Percentiles rank a stretch among this genome's conserved stretches.
These are phyloP conservation scores for Pseudomonodictys pantanalensis DNA, from an alignment of 495 filamentous ascomycete genomes.

Conservation along the genomic window DNA sequence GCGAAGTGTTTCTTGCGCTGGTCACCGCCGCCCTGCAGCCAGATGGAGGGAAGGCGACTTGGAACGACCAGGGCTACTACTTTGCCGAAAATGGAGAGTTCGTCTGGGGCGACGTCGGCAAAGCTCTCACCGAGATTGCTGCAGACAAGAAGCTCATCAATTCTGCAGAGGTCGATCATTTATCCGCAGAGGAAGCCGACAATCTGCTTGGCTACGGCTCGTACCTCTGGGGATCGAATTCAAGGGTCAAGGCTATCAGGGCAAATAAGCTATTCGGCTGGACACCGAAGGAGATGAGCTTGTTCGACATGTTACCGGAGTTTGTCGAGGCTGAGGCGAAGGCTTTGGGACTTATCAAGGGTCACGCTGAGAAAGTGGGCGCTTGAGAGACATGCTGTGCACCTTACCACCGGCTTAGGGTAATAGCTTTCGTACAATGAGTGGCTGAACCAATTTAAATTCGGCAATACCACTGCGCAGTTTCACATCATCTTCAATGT, in stretches of 20 bases:
- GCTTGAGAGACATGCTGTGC: constrained; percentile 34
- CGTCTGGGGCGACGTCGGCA: constrained; percentile 67
- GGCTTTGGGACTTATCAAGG: constrained; percentile 38
- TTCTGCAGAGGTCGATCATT: constrained; percentile 49
- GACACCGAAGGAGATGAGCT: constrained; percentile 49
- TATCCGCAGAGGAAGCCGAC: constrained; percentile 35
- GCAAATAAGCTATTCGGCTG: constrained; percentile 61
- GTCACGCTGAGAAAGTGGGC: constrained; percentile 43
- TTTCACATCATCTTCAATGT: no score
- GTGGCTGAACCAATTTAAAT: no score
- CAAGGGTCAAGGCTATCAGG: constrained; percentile 53
- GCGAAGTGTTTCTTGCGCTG: constrained; percentile 60
- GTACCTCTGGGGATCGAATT: constrained; percentile 55
- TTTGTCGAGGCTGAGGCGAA: constrained; percentile 48
- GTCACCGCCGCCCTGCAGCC: constrained; percentile 62
- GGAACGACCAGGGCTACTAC: constrained; percentile 71
- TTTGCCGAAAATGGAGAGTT: constrained; percentile 69
- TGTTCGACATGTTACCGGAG: constrained; percentile 53
- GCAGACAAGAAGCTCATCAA: constrained; percentile 62
- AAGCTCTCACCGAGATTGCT: constrained; percentile 58
- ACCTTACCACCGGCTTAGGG: no score
- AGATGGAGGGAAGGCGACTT: constrained; percentile 60
- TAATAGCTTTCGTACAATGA: no score
- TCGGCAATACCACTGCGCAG: no score
- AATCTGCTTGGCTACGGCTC: constrained; percentile 24